A percentile compares a stretch with the other conserved stretches of the same genome.
Evolutionary conservation across 495 filamentous ascomycete species (phyloP).

Genomic region (Mytilinidion resinicola): DNA sequence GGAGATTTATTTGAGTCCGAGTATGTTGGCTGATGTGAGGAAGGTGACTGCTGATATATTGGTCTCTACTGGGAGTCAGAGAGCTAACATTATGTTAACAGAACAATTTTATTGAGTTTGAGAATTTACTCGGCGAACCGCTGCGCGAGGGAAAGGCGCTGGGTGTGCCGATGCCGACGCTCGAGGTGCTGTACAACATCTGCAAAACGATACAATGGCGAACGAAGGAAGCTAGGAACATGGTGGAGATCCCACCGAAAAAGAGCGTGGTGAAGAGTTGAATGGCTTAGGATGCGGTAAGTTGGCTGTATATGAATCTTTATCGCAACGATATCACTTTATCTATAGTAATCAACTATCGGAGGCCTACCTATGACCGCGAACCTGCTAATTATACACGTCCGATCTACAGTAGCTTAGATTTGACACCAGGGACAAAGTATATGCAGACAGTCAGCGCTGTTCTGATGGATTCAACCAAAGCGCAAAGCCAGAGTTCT

Average conservation of each 20-base stretch:
- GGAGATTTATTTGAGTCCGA: constrained; percentile 40
- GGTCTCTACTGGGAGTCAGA: not conserved
- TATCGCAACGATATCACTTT: no score
- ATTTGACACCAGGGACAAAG: no score
- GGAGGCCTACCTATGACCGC: no score
- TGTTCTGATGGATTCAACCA: no score
- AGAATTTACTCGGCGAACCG: constrained; percentile 50
- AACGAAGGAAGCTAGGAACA: constrained; percentile 35
- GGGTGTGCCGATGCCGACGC: constrained; percentile 43
- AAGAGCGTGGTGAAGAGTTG: not conserved
- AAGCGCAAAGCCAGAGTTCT: no score
- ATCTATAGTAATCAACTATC: no score
- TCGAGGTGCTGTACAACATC: constrained; percentile 40
- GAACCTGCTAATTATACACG: no score
- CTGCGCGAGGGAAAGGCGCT: constrained; percentile 41
- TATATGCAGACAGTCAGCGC: no score
- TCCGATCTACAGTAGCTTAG: no score
- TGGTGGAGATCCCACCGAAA: constrained; percentile 28
- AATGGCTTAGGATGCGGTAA: no score
- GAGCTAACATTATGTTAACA: constrained; percentile 3
- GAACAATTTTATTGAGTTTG: constrained; percentile 49
- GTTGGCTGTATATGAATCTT: no score
- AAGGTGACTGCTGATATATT: constrained; percentile 30
- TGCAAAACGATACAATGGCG: constrained; percentile 41
- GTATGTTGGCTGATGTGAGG: constrained; percentile 43